Base-by-base conservation (phyloP, 164 flowering plant species). In the Tinospora cordifolia region DNA sequence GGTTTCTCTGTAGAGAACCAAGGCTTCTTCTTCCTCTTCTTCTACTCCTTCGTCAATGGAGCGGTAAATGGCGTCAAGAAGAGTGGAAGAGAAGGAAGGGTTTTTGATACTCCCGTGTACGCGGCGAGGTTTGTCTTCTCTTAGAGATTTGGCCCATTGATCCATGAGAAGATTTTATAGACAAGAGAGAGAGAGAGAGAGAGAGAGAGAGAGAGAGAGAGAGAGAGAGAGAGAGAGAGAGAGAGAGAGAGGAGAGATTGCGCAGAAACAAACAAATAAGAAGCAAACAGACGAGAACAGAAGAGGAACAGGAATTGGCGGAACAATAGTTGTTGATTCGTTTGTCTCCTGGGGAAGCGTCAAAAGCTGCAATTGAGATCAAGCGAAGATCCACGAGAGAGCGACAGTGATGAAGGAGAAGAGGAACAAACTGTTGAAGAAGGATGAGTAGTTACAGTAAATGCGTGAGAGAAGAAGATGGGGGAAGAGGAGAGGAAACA, bases 61-160 rank as follows among this genome's bases (percentile, higher is more conserved):
- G 8, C 92, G 90, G 80, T 91, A 93, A 44, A 91, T 93, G 1
- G 89, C 75, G 73, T 93, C 98, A 40, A 93, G 90, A 10, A 93
- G 88, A n/a, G 92, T 76, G 2, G 98, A 93, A 41, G 98, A 93
- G 84, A 93, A 93, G 11, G 71, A 69, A 0, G 71, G 63, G 19
- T 68, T 54, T 12, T 34, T 57, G 19, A 27, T 69, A 1, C 36
- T 30, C 36, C 36, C 36, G 36, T 30, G 36, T 30, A 62, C 38
- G 68, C 22, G 47, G 6, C 25, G 59, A 46, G 21, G 2, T 51
- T 68, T 67, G 41, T 68, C 63, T 22, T 51, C 63, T 57, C 71
- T 25, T 12, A 68, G 58, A 1, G 71, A 34, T 57, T 57, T 68
- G 19, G 44, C 39, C 71, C 71, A 58, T 21, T 69, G 71, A 57